Conservation (phyloP, 768 basidiomycete species). For the Leucocoprinus leucothites region DNA sequence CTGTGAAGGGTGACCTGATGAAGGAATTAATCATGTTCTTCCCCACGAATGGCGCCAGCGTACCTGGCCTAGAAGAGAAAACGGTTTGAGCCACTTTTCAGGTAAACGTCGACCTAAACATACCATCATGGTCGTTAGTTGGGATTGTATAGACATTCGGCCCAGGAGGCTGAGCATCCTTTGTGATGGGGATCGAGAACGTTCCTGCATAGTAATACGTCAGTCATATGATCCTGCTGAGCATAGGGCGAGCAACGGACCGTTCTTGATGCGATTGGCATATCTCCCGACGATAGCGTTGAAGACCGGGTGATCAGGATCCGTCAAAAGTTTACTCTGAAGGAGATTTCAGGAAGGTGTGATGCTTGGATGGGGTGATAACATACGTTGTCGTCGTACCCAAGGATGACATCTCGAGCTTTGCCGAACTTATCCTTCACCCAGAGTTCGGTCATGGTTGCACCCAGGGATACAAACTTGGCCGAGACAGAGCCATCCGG, state of each 20-base stretch:
- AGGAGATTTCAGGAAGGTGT: background rate
- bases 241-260: slow-evolving; percentile 19
- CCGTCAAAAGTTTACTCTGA: slow-evolving; percentile 37
- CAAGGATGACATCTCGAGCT: slow-evolving; percentile 51
- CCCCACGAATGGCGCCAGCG: background rate
- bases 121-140: slow-evolving; percentile 47
- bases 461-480: slow-evolving; percentile 55
- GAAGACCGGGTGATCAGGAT: slow-evolving; percentile 47
- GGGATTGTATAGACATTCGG: slow-evolving; percentile 49
- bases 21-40: no score
- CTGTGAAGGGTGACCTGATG: slow-evolving; percentile 53
- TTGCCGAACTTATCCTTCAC: slow-evolving; percentile 49
- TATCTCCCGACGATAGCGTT: slow-evolving; percentile 43
- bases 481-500: slow-evolving; percentile 57
- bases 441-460: slow-evolving; percentile 54
- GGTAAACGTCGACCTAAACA: background rate
- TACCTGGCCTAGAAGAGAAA: slow-evolving; percentile 19
- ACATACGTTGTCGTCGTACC: slow-evolving; percentile 53
- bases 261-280: slow-evolving; percentile 50
- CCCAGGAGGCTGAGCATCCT: slow-evolving; percentile 37
- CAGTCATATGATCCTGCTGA: background rate
- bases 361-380: background rate
- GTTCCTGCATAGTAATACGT: slow-evolving; percentile 30
- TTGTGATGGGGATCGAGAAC: slow-evolving; percentile 52
- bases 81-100: background rate